Conservation (phyloP, 345 rosid species). For the Salix suchowensis region DNA sequence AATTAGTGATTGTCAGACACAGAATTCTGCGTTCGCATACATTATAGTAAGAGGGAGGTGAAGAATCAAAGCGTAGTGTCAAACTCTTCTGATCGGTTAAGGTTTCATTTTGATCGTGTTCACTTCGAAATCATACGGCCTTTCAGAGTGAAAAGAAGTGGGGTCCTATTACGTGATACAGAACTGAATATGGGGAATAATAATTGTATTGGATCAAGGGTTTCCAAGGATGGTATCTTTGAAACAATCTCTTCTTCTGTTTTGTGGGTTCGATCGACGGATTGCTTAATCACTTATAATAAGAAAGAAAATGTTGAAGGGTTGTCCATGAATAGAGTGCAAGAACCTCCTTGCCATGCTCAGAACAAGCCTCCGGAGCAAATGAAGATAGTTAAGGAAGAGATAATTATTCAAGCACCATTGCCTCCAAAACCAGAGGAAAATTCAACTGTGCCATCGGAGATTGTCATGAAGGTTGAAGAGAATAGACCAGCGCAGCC, state of each 20-base stretch:
- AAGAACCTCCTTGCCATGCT: conserved; percentile 14
- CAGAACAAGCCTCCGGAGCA: conserved; percentile 34
- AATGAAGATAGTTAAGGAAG: conserved; percentile 36
- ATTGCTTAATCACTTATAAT: not conserved
- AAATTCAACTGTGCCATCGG: not conserved
- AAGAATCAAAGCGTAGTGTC: not conserved
- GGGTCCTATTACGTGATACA: not conserved
- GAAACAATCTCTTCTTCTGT: conserved; percentile 28
- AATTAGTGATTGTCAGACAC: too few species aligned
- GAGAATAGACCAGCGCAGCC: conserved; percentile 9
- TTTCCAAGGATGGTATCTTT: conserved; percentile 20
- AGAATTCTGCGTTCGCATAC: not conserved
- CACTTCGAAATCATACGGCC: conserved; percentile 3
- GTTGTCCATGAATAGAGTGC: conserved; percentile 5
- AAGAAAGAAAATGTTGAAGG: conserved; percentile 6
- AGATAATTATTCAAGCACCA: not conserved
- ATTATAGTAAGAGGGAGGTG: not conserved
- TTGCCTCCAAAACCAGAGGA: not conserved
- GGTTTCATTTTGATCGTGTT: not conserved
- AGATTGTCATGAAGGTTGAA: not conserved
- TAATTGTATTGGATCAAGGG: conserved; percentile 48
- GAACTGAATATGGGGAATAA: conserved; percentile 63
- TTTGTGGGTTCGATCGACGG: conserved; percentile 26
- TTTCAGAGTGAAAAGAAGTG: conserved; percentile 1
- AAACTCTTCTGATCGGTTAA: not conserved